Base-by-base conservation (phyloP, 208 protist species). In the Entamoeba dispar region DNA sequence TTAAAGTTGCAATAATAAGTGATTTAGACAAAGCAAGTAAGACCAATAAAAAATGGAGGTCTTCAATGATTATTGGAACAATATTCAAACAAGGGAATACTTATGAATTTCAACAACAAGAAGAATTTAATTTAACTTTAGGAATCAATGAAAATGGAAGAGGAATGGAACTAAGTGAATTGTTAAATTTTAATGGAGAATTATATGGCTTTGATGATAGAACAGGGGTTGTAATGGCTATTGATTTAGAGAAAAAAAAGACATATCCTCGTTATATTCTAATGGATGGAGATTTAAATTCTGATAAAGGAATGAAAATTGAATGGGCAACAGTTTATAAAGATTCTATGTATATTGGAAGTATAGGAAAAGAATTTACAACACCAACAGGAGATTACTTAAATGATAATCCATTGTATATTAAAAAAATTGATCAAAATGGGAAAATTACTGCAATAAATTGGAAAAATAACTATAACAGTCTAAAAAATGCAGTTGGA, bases 241-340 rank as follows among this genome's bases (percentile, higher is more conserved):
- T 86, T 22, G 91, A 95, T 14, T n/a, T 95, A 1, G n/a, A 57
- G 27, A 49, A 57, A 4, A 94, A 43, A 4, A 94, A 93, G 34
- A 91, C 92, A 10, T 50, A 94, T 31, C 92, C 93, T 6, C 55
- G 94, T 14, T 86, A 92, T 38, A 91, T 96, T 15, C 38, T 96
- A 17, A 93, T 91, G 12, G 93, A 94, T 31, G 95, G 95, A n/a
- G 93, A 95, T 93, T 95, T 94, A 2, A n/a, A 94, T 8, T 34
- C 50, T 38, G 92, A 55, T 2, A 94, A 96, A 50, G 95, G 95
- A 69, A 93, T 96, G 49, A 96, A 96, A 90, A 90, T 51, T n/a
- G 95, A 96, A 51, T 96, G 95, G 95, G 93, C 93, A 8, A 95
- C 95, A 22, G 94, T 96, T 27, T 95, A 95, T 50, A 95, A 96